Base-by-base conservation (phyloP, 2,329 filamentous ascomycete species). In the Pleoardoris graminearum region DNA sequence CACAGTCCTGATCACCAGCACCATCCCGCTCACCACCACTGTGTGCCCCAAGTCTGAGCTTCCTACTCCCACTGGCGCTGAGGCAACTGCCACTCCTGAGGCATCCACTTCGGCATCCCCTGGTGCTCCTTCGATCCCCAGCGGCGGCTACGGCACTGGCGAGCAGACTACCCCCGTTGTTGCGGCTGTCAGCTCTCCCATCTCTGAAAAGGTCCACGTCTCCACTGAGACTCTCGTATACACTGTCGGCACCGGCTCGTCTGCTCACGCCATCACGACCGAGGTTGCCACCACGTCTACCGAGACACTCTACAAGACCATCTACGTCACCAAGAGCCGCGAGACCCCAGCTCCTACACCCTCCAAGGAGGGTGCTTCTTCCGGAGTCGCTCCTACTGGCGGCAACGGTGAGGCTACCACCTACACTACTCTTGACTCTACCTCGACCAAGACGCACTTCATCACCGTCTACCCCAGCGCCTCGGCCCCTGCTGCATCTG, bases 191-290 rank as follows among this genome's bases (percentile, higher is more conserved):
- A 41, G 54, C 23, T 59, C 57, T 54, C 63, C 64, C 30, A 58
- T 64, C 44, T 62, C 63, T 32, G 63, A 68, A 63, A 57, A 65
- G 42, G 59, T 59, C 58, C 62, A 69, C 48, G 71, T 72, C 59
- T 68, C 61, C 12, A 77, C 76, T 60, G 62, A 68, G 46, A 77
- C 76, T 37, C 65, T 79, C 25, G 74, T 75, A 54, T 75, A 77
- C 65, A 76, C 76, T 58, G 59, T 76, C 52, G 44, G 44, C 33
- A 47, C 44, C 37, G 44, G 44, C 59, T 68, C 70, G 46, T 77
- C 65, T 56, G 78, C 73, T 56, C 79, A 77, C 63, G 74, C 77
- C 51, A 66, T 81, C 54, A 77, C 68, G 53, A 74, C 70, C 29
- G 60, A 70, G 61, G 58, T 71, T 50, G 54, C 55, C 43, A 60